Conservation (phyloP, 1,284 basidiomycete species). For the Takashimella tepidaria region DNA sequence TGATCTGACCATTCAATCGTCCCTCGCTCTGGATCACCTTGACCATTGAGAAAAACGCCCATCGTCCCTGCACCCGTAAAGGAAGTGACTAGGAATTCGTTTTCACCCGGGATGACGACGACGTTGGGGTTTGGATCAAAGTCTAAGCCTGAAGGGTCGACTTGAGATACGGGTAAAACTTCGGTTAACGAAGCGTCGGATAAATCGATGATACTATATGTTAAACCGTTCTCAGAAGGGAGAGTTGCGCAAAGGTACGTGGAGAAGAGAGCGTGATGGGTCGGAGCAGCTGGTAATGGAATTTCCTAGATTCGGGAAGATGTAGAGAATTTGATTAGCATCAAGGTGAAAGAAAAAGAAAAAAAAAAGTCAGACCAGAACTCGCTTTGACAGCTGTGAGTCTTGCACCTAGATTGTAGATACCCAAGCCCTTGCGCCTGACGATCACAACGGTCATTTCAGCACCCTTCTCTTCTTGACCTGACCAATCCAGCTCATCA, state of each 20-base stretch:
- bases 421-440: constrained; percentile 61
- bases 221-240: constrained; percentile 50
- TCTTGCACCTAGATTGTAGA: constrained; percentile 62
- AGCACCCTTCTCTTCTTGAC: constrained; percentile 51
- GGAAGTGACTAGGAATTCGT: constrained; percentile 61
- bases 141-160: constrained; percentile 39
- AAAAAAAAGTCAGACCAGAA: background rate
- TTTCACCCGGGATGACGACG: constrained; percentile 60
- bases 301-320: constrained; percentile 59
- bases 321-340: background rate
- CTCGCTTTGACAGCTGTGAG: constrained; percentile 59
- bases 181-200: constrained; percentile 61
- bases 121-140: constrained; percentile 61
- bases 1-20: constrained; percentile 78
- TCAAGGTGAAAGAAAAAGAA: background rate
- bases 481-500: constrained; percentile 56
- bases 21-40: constrained; percentile 80
- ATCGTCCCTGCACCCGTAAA: constrained; percentile 64
- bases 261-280: constrained; percentile 61
- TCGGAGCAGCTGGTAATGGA: constrained; percentile 62
- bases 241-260: constrained; percentile 65
- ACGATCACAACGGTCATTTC: constrained; percentile 73
- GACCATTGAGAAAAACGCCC: constrained; percentile 74
- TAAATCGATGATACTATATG: constrained; percentile 73
- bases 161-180: constrained; percentile 73